Base-by-base conservation (phyloP, 805 yeast species). In the Metschnikowia drakensbergensis region DNA sequence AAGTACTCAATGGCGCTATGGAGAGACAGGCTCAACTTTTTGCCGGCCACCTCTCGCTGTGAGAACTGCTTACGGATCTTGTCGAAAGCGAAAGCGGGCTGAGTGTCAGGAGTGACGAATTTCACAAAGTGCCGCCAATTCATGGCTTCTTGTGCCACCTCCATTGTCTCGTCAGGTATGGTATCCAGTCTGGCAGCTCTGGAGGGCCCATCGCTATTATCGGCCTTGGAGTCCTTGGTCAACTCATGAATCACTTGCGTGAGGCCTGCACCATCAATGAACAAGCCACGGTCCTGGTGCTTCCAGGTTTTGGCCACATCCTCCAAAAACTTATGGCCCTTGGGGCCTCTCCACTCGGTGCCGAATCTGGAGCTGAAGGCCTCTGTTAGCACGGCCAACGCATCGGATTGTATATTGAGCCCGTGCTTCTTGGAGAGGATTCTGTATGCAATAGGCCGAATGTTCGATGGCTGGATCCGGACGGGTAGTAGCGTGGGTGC, bases 361-460 rank as follows among this genome's bases (percentile, higher is more conserved):
- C 98, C 98, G 65, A 83, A 91, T 38, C 77, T 76, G 37, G 73
- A 74, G 2, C 97, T 94, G 26, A 94, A 74, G 46, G 81, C 77
- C n/a, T 81, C 82, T 1, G 97, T 87, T 30, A 94, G 68, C 1
- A 78, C 77, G 38, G 75, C 78, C 11, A 94, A 71, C 0, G 97
- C 98, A 54, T 86, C 84, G 0, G 97, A 83, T 59, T 92, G 89
- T 54, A 94, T 79, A 64, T 90, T 90, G 28, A 94, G 76, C 0
- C 97, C 97, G 63, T 89, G 92, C 62, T 92, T 94, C 66, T 90
- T 92, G 4, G 98, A 88, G 6, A 94, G 66, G 1, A 92, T 80
- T 36, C 99, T 74, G 64, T 91, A 94, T 0, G 97, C 97, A 42
- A 92, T 69, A 0, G 99, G 99, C 39, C 99, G 78, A 38, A 94